Base-by-base conservation (phyloP, 2,329 filamentous ascomycete genomes). In the Exserohilum rostratum region DNA sequence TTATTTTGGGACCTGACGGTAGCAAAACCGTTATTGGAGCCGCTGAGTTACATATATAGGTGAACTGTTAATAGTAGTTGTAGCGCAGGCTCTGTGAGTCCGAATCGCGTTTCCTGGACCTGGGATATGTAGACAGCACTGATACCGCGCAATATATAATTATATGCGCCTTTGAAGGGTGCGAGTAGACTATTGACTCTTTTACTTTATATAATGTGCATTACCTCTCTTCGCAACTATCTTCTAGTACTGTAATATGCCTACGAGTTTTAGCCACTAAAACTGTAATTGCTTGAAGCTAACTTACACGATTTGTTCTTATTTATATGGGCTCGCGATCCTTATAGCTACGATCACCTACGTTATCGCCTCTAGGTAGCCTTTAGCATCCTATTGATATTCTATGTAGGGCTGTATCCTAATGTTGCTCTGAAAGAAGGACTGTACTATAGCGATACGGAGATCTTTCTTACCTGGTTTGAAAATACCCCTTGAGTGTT, bases 161-260 rank as follows among this genome's bases (percentile, higher is more conserved):
- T 13, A 33, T 33, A 33, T 33, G 30, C 30, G 30, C 30, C 30
- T 33, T 33, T 33, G 30, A 13, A n/a, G 30, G 11, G 30, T 33
- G 11, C 30, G 30, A 33, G 30, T 33, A 33, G 30, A 33, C 30
- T 33, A 33, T 33, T 33, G 30, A 12, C n/a, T n/a, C n/a, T n/a
- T n/a, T n/a, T n/a, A n/a, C n/a, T n/a, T 33, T 12, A 45, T 45
- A 45, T 30, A 45, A 45, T 45, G 42, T 45, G 42, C 13, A 45
- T 11, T 34, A 7, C 30, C 9, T 18, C 30, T 13, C 42, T 22
- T 35, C 42, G 30, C 17, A 35, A 45, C 17, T 25, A 13, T 30
- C 31, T 45, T 35, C 42, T 18, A 45, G 42, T 10, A 15, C 10
- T 17, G 15, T 30, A 25, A 15, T 20, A 35, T 45, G 30, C 42